A percentile compares a stretch with the other conserved stretches of the same genome.
These are phyloP conservation scores for Durotheca rogersii DNA, from an alignment of 495 filamentous ascomycete genomes.

Conservation along the genomic window DNA sequence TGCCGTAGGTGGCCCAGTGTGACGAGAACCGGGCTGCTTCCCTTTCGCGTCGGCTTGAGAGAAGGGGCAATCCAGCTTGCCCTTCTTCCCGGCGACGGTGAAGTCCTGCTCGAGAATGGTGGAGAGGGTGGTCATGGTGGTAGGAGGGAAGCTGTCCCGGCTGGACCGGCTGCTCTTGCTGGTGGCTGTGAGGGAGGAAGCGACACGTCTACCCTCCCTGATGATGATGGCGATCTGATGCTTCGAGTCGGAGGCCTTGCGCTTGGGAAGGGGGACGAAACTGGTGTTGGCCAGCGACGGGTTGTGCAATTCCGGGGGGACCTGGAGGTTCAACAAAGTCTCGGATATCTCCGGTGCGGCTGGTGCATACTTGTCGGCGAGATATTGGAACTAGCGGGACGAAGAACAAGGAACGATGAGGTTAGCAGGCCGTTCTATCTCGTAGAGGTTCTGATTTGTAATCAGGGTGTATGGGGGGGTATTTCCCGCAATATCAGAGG, in stretches of 20 bases:
- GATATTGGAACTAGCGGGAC: slow-evolving; percentile 52
- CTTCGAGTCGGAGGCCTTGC: slow-evolving; percentile 44
- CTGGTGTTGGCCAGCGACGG: slow-evolving; percentile 44
- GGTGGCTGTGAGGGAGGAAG: slow-evolving; percentile 40
- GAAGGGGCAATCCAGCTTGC: slow-evolving; percentile 63
- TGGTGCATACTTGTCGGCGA: slow-evolving; percentile 60
- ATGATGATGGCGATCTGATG: slow-evolving; percentile 57
- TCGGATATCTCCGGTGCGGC: slow-evolving; percentile 53
- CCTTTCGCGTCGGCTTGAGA: slow-evolving; percentile 35
- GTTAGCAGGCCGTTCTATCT: slow-evolving; percentile 17
- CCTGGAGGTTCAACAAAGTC: slow-evolving; percentile 56
- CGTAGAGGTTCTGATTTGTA: slow-evolving; percentile 21
- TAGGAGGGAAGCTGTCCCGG: slow-evolving; percentile 44
- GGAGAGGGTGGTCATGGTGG: slow-evolving; percentile 49
- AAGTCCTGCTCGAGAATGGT: slow-evolving; percentile 66
- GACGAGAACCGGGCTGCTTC: slow-evolving; percentile 15
- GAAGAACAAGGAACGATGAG: neutral
- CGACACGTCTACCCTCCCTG: slow-evolving; percentile 55
- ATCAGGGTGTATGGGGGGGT: neutral
- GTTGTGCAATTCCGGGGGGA: slow-evolving; percentile 52
- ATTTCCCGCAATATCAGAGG: slow-evolving; percentile 32
- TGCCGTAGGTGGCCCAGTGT: slow-evolving; percentile 17
- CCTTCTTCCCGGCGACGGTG: slow-evolving; percentile 61
- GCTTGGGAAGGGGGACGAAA: slow-evolving; percentile 53
- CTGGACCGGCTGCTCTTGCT: slow-evolving; percentile 42